Percentiles rank a stretch among this genome's conserved stretches.
phyloP scores from a whole-genome alignment of 2,329 filamentous ascomycete genomes.

The Arachnomyces sp. region DNA sequence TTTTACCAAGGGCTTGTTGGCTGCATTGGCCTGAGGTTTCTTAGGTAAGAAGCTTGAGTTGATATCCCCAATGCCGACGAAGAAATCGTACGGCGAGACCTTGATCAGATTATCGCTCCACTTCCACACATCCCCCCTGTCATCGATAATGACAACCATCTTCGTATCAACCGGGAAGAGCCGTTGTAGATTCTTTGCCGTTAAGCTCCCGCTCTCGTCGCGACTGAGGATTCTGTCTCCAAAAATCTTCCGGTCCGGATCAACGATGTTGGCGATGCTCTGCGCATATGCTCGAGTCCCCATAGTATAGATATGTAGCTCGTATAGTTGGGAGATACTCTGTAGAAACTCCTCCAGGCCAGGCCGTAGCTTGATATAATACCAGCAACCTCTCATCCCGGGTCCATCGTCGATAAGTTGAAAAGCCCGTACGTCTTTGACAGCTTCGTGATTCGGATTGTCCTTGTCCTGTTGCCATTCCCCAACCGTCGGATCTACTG shows the following conservation, averaged over 20 bases:
- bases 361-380: slow-evolving; percentile 96
- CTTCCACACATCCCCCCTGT: slow-evolving; percentile 91
- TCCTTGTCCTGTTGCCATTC: slow-evolving; percentile 87
- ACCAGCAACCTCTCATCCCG: slow-evolving; percentile 72
- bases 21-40: slow-evolving; percentile 47
- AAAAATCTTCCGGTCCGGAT: slow-evolving; percentile 82
- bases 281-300: slow-evolving; percentile 93
- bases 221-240: slow-evolving; percentile 92
- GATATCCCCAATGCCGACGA: slow-evolving; percentile 96
- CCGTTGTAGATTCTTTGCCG: slow-evolving; percentile 79
- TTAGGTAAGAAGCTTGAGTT: slow-evolving; percentile 96
- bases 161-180: slow-evolving; percentile 95
- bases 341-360: slow-evolving; percentile 75
- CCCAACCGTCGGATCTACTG: slow-evolving; percentile 89
- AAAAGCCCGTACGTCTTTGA: slow-evolving; percentile 82
- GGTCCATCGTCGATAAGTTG: slow-evolving; percentile 81
- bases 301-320: slow-evolving; percentile 99
- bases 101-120: slow-evolving; percentile 92
- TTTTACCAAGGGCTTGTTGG: slow-evolving; percentile 33
- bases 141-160: slow-evolving; percentile 99
- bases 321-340: slow-evolving; percentile 71
- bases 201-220: slow-evolving; percentile 92
- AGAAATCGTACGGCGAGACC: slow-evolving; percentile 93
- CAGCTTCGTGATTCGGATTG: slow-evolving; percentile 84
- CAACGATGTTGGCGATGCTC: slow-evolving; percentile 85